Evolutionary conservation across 78 protist species (phyloP).

Genomic region (Parvularia atlantis): DNA sequence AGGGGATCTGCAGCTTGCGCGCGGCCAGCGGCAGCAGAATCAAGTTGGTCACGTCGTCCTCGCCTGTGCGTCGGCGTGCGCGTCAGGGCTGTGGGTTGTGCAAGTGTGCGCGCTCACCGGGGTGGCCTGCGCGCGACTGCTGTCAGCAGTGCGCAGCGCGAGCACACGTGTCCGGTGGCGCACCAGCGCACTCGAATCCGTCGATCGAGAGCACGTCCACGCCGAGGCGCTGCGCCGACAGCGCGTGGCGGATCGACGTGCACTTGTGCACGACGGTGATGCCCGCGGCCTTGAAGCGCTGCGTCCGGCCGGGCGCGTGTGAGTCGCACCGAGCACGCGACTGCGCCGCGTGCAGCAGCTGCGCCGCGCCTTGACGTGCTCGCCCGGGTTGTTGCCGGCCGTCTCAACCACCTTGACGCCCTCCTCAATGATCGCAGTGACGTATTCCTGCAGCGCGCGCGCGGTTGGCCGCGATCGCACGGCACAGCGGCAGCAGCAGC

Average conservation of each 20-base stretch:
- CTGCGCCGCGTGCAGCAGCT: no score
- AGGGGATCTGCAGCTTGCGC: constrained; percentile 34
- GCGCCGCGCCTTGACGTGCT: no score
- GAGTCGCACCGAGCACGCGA: no score
- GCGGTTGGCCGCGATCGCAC: no score
- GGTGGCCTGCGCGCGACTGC: constrained; percentile 27
- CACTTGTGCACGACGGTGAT: constrained; percentile 40
- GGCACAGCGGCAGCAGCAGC: no score
- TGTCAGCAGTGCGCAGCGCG: no score
- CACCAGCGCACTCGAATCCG: constrained; percentile 58
- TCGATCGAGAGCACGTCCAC: constrained; percentile 40
- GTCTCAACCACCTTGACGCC: no score
- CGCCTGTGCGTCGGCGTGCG: not conserved
- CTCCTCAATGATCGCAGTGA: constrained; percentile 36
- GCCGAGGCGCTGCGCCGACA: constrained; percentile 30
- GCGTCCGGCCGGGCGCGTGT: no score
- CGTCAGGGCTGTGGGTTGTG: not conserved
- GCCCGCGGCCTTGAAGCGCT: constrained; percentile 23
- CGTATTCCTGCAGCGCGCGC: no score
- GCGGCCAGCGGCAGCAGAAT: constrained; percentile 31
- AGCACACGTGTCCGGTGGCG: no score
- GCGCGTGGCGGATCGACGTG: constrained; percentile 37
- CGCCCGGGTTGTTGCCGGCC: no score
- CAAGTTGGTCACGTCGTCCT: constrained; percentile 37
- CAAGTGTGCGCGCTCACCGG: not conserved